A percentile compares a stretch with the other conserved stretches of the same genome.
These are phyloP conservation scores for Lecanicillium sp. DNA, from an alignment of 2,329 filamentous ascomycete genomes.

Conservation along the genomic window DNA sequence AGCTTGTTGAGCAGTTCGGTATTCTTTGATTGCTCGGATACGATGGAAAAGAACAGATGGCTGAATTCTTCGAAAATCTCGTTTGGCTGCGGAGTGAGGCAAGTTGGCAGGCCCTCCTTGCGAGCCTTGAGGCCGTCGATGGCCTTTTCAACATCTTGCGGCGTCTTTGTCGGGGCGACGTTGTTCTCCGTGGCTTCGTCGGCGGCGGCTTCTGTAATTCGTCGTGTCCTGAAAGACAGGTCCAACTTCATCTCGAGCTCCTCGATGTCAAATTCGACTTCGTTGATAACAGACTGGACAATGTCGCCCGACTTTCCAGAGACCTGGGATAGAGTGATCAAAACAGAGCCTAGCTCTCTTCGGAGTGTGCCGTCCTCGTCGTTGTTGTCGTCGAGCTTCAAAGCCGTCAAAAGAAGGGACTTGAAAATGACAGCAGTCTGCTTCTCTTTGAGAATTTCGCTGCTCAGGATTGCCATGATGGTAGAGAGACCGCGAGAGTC, in stretches of 20 bases:
- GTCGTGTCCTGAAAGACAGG: constrained; percentile 54
- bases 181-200: constrained; percentile 37
- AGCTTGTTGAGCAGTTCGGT: constrained; percentile 38
- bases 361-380: constrained; percentile 50
- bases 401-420: constrained; percentile 52
- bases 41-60: constrained; percentile 49
- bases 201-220: constrained; percentile 38
- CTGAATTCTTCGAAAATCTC: constrained; percentile 51
- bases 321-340: constrained; percentile 59
- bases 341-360: constrained; percentile 54
- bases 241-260: constrained; percentile 69
- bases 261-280: constrained; percentile 64
- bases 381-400: constrained; percentile 47
- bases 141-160: constrained; percentile 30
- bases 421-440: constrained; percentile 61
- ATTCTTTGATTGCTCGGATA: constrained; percentile 33
- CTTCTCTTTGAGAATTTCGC: constrained; percentile 52
- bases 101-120: constrained; percentile 36
- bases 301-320: constrained; percentile 50
- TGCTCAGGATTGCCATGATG: constrained; percentile 54
- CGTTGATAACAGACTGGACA: constrained; percentile 60
- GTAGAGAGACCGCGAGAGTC: constrained; percentile 48
- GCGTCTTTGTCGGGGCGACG: constrained; percentile 16
- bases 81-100: constrained; percentile 42
- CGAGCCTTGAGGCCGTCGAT: constrained; percentile 29